Conservation (phyloP, 208 protist species). For the Trypanosomatidae sp. region DNA sequence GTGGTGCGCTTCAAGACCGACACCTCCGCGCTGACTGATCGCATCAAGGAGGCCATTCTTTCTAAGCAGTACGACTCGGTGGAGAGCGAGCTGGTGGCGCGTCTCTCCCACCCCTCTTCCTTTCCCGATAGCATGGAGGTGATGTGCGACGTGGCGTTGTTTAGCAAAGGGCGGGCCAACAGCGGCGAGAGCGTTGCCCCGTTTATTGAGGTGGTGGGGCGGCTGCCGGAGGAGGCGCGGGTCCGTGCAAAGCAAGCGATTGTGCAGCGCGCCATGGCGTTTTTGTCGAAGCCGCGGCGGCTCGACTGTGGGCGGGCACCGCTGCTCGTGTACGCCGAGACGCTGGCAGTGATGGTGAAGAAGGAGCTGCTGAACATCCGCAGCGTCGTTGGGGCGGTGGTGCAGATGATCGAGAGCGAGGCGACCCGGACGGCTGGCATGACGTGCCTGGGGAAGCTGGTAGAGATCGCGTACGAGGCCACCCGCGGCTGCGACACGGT, state of each 20-base stretch:
- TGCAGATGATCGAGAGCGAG: conserved; percentile 75
- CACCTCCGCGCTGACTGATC: conserved; percentile 43
- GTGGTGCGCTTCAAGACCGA: conserved; percentile 66
- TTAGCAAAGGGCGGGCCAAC: conserved; percentile 63
- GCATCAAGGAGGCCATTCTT: conserved; percentile 57
- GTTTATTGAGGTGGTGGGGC: conserved; percentile 58
- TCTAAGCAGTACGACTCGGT: conserved; percentile 55
- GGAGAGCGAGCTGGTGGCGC: conserved; percentile 49
- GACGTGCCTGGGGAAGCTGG: conserved; percentile 84
- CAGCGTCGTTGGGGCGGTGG: conserved; percentile 48
- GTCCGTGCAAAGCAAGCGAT: conserved; percentile 54
- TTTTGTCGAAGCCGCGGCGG: conserved; percentile 65
- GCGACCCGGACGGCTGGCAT: conserved; percentile 79
- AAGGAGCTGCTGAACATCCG: conserved; percentile 66
- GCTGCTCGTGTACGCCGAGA: conserved; percentile 79
- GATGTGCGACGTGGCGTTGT: conserved; percentile 62
- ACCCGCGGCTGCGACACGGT: conserved; percentile 50
- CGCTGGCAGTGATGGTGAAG: conserved; percentile 66
- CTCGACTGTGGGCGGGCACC: conserved; percentile 71
- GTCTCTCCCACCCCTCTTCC: conserved; percentile 42
- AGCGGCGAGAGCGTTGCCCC: conserved; percentile 57
- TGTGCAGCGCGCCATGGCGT: conserved; percentile 66
- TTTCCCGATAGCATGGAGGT: conserved; percentile 66
- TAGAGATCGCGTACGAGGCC: conserved; percentile 71
- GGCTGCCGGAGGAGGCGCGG: conserved; percentile 43